Base-by-base conservation (phyloP, 108 stramenopile genomes). In the Cyclotella kingstonii region DNA sequence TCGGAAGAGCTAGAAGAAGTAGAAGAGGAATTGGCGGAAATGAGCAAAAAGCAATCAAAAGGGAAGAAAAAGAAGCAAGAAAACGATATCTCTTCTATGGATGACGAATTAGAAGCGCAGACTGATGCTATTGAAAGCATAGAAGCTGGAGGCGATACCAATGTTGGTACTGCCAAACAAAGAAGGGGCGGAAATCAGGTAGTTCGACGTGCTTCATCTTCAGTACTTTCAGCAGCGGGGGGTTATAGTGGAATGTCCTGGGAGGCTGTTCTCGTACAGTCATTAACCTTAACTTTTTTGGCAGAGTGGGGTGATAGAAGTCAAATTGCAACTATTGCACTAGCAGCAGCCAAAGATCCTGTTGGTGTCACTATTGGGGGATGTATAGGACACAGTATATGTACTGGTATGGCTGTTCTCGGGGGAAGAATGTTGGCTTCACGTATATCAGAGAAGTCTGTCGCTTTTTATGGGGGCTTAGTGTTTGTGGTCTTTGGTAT, bases 221-320 rank as follows among this genome's bases (percentile, higher is more conserved):
- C 73, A 40, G 73, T 57, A 0, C 21, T 63, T 36, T 62, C 70
- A 11, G 62, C 59, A n/a, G 63, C 66, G 14, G 42, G 76, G 15
- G 51, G 60, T 54, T 72, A 74, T 55, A 73, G 61, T 45, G 53
- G 48, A 5, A 31, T 34, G 11, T 63, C 80, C 12, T 85, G 81
- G 68, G 60, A 81, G 28, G 56, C 83, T 36, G 70, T 95, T 12
- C 90, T 95, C 34, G 44, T 91, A 7, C 93, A 95, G 73, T 77
- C 96, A 25, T 86, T 98, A 51, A 94, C 90, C 14, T 55, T 99
- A 57, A 98, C 99, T 3, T 99, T 99, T 61, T 66, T 99, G 66
- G 99, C 99, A 6, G 99, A 99, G 82, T 99, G 99, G 99, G 99
- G 99, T 17, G 99, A 99, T 82, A 93, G 99, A 36, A 94, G 93